Evolutionary conservation across 192 early-diverging fungal genomes (phyloP), one percentile per base, ranked within the genome.

Genomic region (Chytriomyces confervae): DNA sequence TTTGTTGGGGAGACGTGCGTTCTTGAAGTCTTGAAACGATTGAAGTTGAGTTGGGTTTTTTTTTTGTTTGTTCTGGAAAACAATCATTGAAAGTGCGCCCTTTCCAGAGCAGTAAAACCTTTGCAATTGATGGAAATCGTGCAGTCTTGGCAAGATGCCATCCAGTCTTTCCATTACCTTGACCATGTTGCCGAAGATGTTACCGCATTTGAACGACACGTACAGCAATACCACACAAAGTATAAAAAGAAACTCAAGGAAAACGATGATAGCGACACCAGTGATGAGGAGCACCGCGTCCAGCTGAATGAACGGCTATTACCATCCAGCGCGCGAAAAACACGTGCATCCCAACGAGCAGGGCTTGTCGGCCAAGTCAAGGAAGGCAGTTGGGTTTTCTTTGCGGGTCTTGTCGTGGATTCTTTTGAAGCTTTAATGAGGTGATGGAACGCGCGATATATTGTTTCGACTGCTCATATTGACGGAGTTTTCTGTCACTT

Each of bases 401-500:
- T 81, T 72, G 47, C 77, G 53, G 72, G 75, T 29, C 10, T 47
- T 8, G 73, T 85, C 69, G 65, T 71, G 27, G 82, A 85, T 71
- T 81, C 78, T 46, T 77, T 87, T 23, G 36, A 36, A 36, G 36
- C 36, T 36, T 4, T 36, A 50, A 82, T 9, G 24, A 61, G 5
- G 76, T 82, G 24, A 78, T 91, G 68, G 81, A 67, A 86, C 92
- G 84, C 72, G 76, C 68, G 46, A 50, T 3, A 53, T 67, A 45
- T 68, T 27, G 29, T 48, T 62, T 73, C 10, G 66, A 57, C 13
- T 4, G 53, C 53, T 57, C 13, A 13, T 3, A 57, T 57, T 13
- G 51, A 24, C 20, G 80, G 36, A 23, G 45, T 9, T 10, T 24
- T 27, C 53, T 11, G 64, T 43, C 29, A 4, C 1, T 44, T 11